These are phyloP conservation scores for Colletotrichum shisoi DNA, from an alignment of 2,329 filamentous ascomycete genomes.

Conservation along the genomic window DNA sequence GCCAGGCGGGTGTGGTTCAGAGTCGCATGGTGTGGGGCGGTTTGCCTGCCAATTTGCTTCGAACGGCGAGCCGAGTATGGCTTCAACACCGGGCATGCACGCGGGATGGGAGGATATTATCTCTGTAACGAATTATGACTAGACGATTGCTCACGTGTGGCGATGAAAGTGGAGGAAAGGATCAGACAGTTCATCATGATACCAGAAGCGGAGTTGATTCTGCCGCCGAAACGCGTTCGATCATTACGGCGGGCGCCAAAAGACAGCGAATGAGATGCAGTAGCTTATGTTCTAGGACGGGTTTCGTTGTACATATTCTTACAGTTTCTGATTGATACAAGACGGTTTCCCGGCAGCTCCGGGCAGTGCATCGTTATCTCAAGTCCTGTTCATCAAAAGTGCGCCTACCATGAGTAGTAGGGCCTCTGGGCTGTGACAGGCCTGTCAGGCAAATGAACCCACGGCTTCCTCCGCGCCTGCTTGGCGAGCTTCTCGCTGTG, in stretches of 20 bases:
- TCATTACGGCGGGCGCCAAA: neutral
- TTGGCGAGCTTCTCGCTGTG: constrained; percentile 80
- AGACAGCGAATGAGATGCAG: constrained; percentile 15
- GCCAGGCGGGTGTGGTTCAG: neutral
- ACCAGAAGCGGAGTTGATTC: constrained; percentile 9
- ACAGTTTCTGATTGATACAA: constrained; percentile 27
- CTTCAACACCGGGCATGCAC: neutral
- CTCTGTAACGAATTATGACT: constrained; percentile 29
- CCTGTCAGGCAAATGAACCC: constrained; percentile 87
- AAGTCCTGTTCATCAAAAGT: neutral
- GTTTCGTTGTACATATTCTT: constrained; percentile 38
- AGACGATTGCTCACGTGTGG: constrained; percentile 18
- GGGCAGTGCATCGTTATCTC: neutral
- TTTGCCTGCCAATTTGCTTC: neutral
- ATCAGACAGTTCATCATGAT: constrained; percentile 5
- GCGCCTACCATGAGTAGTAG: constrained; percentile 84
- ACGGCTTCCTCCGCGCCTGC: constrained; percentile 77
- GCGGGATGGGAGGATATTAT: neutral
- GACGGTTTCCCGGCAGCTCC: constrained; percentile 6
- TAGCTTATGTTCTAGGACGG: constrained; percentile 15
- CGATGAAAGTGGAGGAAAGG: neutral
- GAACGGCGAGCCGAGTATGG: neutral
- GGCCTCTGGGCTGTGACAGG: constrained; percentile 84
- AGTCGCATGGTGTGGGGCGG: neutral
- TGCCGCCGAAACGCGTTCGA: neutral